Base-by-base conservation (phyloP, 495 filamentous ascomycete species). In the Thermothielavioides terrestris region DNA sequence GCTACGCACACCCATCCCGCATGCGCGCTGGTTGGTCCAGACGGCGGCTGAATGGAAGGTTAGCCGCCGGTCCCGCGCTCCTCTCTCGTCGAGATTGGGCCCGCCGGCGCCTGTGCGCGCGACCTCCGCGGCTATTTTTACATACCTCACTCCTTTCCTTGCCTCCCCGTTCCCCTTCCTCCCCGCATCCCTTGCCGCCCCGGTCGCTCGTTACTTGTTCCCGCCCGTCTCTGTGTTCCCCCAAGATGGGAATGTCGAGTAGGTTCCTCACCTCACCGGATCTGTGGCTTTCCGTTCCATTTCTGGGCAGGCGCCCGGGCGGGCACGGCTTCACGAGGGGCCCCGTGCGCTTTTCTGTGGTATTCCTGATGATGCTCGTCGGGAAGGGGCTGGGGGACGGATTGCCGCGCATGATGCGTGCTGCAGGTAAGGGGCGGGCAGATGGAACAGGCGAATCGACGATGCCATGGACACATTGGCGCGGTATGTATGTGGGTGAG, bases 41-140 rank as follows among this genome's bases (percentile, higher is more conserved):
- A 17, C 40, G n/a, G 41, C 41, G 41, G 41, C 18, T 43, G 41
- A 43, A 43, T 43, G 26, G 25, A 30, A 30, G 17, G n/a, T 7
- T 43, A 43, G 18, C 30, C 41, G 41, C 41, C 26, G 20, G 7
- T 43, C 41, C 41, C 41, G 41, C 41, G 27, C 41, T 31, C 26
- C 17, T 22, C 41, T 15, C 41, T 11, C n/a, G n/a, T 20, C n/a
- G 15, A 21, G 11, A 4, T 31, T 43, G 30, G 27, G 41, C n/a
- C 27, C 1, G 27, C 41, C 17, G 12, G 41, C 27, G 41, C 41
- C 32, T 43, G 17, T n/a, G 15, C 27, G 18, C 4, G 4, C 8
- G 32, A 3, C 7, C 18, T 31, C 21, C 41, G 41, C 41, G 41
- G 41, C 41, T 43, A 43, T 43, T 43, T 43, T 43, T 32, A 42